Evolutionary conservation across 805 yeast genomes (phyloP), one percentile per base, ranked within the genome.

Genomic region (Yarrowia deformans): DNA sequence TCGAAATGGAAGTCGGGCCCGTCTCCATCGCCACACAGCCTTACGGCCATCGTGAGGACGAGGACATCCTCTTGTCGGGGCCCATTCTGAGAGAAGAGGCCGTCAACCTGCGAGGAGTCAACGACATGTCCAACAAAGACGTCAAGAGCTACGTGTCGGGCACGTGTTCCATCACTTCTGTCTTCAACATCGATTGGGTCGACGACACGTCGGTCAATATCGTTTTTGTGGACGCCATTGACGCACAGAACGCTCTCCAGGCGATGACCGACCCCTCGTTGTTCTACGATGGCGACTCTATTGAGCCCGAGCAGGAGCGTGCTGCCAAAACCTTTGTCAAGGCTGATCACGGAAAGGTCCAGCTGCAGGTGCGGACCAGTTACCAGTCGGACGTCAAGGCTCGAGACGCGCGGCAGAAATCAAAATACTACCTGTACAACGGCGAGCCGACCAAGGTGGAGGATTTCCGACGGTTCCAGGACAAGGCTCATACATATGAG

Each of bases 391-490:
- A 89, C 77, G 79, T 80, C 56, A 89, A 89, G 72, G 83, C 83
- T 16, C 81, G 81, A 68, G 85, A 86, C 70, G 88, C 92, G 10
- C 80, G 84, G 29, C 84, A 81, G 14, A 83, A 83, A 68, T 87
- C 91, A 23, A 77, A 90, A 48, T 89, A 88, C 77, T 89, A 89
- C 78, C 79, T 88, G 69, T 75, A 87, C 18, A 88, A 89, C 72
- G 94, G 94, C 3, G 93, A 88, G 74, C 94, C 93, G 2, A 85
- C 86, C 14, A 70, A 73, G 35, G 70, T 69, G 35, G 75, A 73
- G 49, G 75, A 73, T 43, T 67, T 71, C 37, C 72, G 73, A 43
- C 69, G 63, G 9, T 46, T 46, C 52, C 52, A 63, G 37, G 46
- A 39, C 13, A 45, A 55, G 52, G 68, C 43, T 40, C 70, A 19